Evolutionary conservation across 1,139 yeast genomes (phyloP), one percentile per base, ranked within the genome.

Genomic region (Yamadazyma epiphylla): DNA sequence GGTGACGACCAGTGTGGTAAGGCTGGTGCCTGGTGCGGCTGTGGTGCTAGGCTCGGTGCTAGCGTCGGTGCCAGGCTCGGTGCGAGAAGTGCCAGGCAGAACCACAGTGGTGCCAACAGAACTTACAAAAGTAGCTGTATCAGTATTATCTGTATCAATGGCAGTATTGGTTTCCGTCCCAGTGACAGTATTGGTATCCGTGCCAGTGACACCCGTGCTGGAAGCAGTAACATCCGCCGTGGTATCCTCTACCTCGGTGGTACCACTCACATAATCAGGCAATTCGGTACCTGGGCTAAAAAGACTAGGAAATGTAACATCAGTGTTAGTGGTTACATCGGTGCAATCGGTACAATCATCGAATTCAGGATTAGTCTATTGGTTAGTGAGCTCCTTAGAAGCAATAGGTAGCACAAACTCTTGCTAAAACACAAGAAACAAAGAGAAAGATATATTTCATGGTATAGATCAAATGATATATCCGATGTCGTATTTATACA

Each of bases 311-410:
- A 58, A 56, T 12, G 45, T 44, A 10, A 51, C 37, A n/a, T 47
- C 36, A 23, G 24, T 24, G 6, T 43, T 45, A 6, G 60, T 54
- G 26, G 55, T 55, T 16, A 53, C 35, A 11, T 39, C 36, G 26
- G 54, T 48, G n/a, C 56, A 53, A 33, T 38, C 53, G 32, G 51
- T 48, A 22, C 44, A 40, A 16, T 36, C 25, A n/a, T 47, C 38
- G 25, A 53, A 55, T 5, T 46, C 61, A 7, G 59, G 38, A 26
- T 55, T 54, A 15, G 34, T 35, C 59, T 55, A 28, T 7, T 13
- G n/a, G 41, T 40, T 40, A 38, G 43, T 31, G 30, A 7, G 23
- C 19, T n/a, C n/a, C n/a, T n/a, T n/a, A n/a, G n/a, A n/a, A n/a
- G n/a, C n/a, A n/a, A n/a, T n/a, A n/a, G n/a, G n/a, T n/a, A n/a